Conservation (phyloP, 2,329 filamentous ascomycete genomes). For the Cercospora sp. region DNA sequence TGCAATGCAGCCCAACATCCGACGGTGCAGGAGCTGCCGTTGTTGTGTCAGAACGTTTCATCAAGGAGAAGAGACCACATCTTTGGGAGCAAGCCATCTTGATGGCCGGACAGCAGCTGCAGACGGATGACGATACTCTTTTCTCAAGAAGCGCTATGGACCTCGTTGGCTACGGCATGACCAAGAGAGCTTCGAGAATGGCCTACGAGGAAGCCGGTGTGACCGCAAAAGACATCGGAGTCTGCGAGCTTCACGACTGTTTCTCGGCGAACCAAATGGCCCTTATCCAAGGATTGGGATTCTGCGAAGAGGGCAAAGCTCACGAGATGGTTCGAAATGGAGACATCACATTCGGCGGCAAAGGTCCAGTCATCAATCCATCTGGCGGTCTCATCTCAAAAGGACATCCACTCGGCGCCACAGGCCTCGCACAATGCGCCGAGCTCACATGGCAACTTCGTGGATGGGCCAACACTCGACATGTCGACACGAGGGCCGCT, state of each 20-base stretch:
- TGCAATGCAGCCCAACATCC: conserved; percentile 97
- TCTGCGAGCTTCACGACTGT: conserved; percentile 95
- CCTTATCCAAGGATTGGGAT: conserved; percentile 79
- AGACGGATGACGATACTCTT: conserved; percentile 78
- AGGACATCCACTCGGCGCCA: conserved; percentile 90
- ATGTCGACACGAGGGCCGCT: conserved; percentile 66
- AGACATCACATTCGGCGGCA: conserved; percentile 87
- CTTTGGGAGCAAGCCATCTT: conserved; percentile 80
- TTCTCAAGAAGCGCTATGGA: conserved; percentile 83
- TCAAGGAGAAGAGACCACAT: conserved; percentile 78
- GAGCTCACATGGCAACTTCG: conserved; percentile 94
- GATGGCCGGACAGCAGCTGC: conserved; percentile 82
- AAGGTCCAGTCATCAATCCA: conserved; percentile 80
- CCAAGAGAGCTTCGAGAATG: conserved; percentile 64
- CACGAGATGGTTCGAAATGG: conserved; percentile 85
- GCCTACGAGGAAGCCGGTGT: conserved; percentile 75
- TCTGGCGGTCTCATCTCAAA: conserved; percentile 94
- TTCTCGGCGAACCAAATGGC: conserved; percentile 96
- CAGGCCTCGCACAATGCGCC: conserved; percentile 91
- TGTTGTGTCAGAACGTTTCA: conserved; percentile 83
- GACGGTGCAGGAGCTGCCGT: conserved; percentile 89
- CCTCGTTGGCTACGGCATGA: conserved; percentile 87
- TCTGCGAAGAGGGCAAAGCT: conserved; percentile 75
- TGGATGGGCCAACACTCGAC: conserved; percentile 87
- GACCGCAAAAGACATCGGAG: conserved; percentile 67